Base-by-base conservation (phyloP, 257 asterid genomes). In the Thymus quinquecostatus region DNA sequence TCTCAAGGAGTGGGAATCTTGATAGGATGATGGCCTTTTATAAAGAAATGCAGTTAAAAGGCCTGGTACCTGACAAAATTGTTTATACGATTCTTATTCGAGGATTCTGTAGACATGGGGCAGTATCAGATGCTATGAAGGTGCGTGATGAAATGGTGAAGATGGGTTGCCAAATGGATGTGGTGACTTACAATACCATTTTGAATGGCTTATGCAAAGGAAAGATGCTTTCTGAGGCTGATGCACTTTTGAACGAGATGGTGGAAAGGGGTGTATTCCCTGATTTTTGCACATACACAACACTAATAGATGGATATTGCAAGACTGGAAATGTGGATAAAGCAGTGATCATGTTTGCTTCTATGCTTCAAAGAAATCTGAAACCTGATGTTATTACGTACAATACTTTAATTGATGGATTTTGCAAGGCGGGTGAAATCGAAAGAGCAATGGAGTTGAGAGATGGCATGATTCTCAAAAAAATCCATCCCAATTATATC, bases 181-280 rank as follows among this genome's bases (percentile, higher is more conserved):
- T 84, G 76, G 87, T 90, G 69, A 82, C 92, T 59, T 90, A 85
- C 81, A 90, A 90, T 60, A 59, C 89, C 50, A 70, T 88, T 75
- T 78, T 90, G 75, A 85, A 83, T 55, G 97, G 94, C 36, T 73
- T 90, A 36, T 88, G 94, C 83, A 86, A 72, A 75, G 88, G 73
- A 64, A 88, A 82, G 81, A 76, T 78, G 89, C 81, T 88, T 36
- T 12, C 54, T 0, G 94, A 90, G 58, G 94, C 92, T 1, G 84
- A 84, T 70, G 66, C 68, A 14, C 85, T 90, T 68, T 85, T 90
- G 80, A 82, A 75, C 29, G 96, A 90, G 86, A 90, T 90, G 97
- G 73, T 76, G 65, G 92, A 88, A 68, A 86, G 94, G 79, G 84
- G 85, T 2, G 82, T 85, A 8, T 80, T 54, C 75, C 96, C 96